phyloP scores from a whole-genome alignment of 495 filamentous ascomycete genomes.

The Bombardia bombarda region DNA sequence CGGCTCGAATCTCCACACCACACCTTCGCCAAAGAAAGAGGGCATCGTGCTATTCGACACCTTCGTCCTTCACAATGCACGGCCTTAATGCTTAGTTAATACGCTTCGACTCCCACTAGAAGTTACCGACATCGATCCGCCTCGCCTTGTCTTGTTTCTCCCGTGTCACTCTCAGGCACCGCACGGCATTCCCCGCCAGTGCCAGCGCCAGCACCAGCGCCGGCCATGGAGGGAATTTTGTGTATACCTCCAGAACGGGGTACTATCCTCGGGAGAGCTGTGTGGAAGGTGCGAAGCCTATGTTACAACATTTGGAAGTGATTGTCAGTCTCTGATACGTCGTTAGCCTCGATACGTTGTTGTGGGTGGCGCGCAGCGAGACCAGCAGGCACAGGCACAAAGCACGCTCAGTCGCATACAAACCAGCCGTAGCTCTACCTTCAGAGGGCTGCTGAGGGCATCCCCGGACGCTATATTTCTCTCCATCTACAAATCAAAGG shows the following conservation, averaged over 20 bases:
- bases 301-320: background rate
- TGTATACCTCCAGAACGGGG: conserved; percentile 47
- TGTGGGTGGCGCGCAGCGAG: conserved; percentile 25
- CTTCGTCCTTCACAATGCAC: conserved; percentile 10
- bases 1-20: background rate
- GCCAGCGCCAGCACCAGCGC: conserved; percentile 4
- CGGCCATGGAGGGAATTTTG: conserved; percentile 48
- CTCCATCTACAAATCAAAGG: conserved; percentile 48
- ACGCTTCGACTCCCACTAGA: conserved; percentile 4
- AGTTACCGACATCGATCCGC: background rate
- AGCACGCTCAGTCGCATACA: conserved; percentile 17
- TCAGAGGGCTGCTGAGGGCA: conserved; percentile 19
- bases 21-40: background rate
- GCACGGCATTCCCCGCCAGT: background rate
- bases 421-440: conserved; percentile 17
- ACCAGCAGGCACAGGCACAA: conserved; percentile 6
- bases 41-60: conserved; percentile 2
- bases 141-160: background rate
- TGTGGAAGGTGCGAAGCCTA: conserved; percentile 46
- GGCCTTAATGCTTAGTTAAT: conserved; percentile 14
- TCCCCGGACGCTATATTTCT: conserved; percentile 34
- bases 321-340: conserved; percentile 1
- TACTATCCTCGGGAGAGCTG: conserved; percentile 45
- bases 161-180: background rate
- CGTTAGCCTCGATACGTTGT: conserved; percentile 39